Evolutionary conservation across 2,329 filamentous ascomycete genomes (phyloP).

Genomic region (Fusarium goolgardi): DNA sequence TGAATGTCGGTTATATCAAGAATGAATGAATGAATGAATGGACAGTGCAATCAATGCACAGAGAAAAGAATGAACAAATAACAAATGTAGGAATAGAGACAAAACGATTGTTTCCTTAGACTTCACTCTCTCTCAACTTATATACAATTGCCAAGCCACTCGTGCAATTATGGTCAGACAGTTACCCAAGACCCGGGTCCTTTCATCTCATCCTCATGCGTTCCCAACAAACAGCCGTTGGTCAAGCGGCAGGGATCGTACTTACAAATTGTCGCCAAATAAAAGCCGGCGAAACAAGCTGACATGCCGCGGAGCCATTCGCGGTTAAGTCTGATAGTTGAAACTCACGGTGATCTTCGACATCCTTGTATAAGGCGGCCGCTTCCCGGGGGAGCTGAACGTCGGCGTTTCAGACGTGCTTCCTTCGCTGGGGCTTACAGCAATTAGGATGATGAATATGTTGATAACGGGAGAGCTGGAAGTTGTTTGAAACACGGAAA

Average conservation of each 20-base stretch:
- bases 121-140: background rate
- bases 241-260: slow-evolving; percentile 19
- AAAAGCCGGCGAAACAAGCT: slow-evolving; percentile 34
- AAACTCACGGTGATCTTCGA: slow-evolving; percentile 25
- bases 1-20: slow-evolving; percentile 3
- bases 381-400: slow-evolving; percentile 19
- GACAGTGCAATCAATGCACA: too few relatives aligned
- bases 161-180: background rate
- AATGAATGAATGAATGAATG: slow-evolving; percentile 36
- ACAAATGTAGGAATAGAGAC: slow-evolving; percentile 25
- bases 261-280: background rate
- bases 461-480: slow-evolving; percentile 10
- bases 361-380: slow-evolving; percentile 30
- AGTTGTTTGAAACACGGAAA: background rate
- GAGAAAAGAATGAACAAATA: slow-evolving; percentile 34
- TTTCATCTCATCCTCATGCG: slow-evolving; percentile 40
- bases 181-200: slow-evolving; percentile 14
- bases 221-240: slow-evolving; percentile 38
- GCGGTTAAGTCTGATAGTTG: background rate
- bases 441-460: background rate
- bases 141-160: background rate
- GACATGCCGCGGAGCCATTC: slow-evolving; percentile 21
- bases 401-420: slow-evolving; percentile 16
- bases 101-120: background rate
- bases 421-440: background rate